Evolutionary conservation across 2,329 filamentous ascomycete genomes (phyloP), one percentile per base, ranked within the genome.

Genomic region (Talaromyces sp.): DNA sequence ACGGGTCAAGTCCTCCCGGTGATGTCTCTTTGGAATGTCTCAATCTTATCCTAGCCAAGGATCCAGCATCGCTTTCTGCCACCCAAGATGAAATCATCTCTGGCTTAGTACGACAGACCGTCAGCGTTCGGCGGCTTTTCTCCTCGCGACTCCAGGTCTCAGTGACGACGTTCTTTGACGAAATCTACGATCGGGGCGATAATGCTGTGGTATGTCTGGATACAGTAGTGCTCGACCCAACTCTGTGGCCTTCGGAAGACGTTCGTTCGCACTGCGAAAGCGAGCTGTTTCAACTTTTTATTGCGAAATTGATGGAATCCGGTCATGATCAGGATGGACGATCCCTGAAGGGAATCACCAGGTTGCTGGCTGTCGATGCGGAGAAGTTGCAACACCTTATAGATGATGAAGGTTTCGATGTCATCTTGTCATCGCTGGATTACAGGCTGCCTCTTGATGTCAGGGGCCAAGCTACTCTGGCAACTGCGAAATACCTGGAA

Each of bases 261-360:
- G 68, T 63, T n/a, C 72, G 76, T 43, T 66, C 70, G 15, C 73
- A 76, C 54, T 78, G 76, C 62, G 76, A 79, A 63, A 71, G 71
- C 57, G 77, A 79, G 61, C 70, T 80, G 5, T 79, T 80, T 59
- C 76, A 76, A 67, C 83, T 96, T 58, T 86, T 93, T 64, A 84
- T 97, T 64, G 92, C 92, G 22, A 88, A 89, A 67, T 79, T 97
- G 65, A 95, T 97, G 86, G 90, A 95, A 70, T 91, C 90, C 45
- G 91, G 91, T 55, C 85, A 92, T 66, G 90, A 96, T 58, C 72
- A 83, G 60, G 82, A 84, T 37, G 83, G 83, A 45, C 78, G 82
- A 48, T 80, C 83, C 4, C 79, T 87, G 71, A 82, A 83, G 66
- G 81, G 80, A 46, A 81, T 87, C 40, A 80, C 83, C 5, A 78